phyloP scores from a whole-genome alignment of 2,329 filamentous ascomycete species.

The Aspergillus sclerotialis region DNA sequence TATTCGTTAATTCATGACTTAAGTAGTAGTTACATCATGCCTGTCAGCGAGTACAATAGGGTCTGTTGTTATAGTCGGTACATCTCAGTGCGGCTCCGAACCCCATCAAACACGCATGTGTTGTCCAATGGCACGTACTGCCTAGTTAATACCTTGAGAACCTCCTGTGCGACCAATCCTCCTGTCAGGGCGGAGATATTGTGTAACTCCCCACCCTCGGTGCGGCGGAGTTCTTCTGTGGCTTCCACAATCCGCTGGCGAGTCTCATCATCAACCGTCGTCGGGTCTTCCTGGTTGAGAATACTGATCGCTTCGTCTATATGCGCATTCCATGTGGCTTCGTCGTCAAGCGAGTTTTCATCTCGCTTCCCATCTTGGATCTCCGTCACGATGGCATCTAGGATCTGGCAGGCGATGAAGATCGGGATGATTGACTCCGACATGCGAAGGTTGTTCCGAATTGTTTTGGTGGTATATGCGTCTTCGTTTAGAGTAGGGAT shows the following conservation, averaged over 20 bases:
- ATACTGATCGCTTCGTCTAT: conserved; percentile 21
- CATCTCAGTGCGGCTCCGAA: conserved; percentile 49
- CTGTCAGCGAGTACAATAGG: no score
- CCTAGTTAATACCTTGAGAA: conserved; percentile 72
- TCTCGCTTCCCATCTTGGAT: conserved; percentile 40
- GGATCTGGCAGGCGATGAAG: conserved; percentile 57
- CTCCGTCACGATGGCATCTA: conserved; percentile 43
- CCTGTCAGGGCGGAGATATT: conserved; percentile 84
- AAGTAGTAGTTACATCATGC: no score
- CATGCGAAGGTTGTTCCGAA: conserved; percentile 34
- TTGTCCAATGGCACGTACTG: conserved; percentile 61
- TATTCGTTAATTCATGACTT: no score
- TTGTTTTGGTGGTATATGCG: conserved; percentile 36
- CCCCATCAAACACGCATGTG: conserved; percentile 57
- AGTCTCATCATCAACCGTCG: conserved; percentile 42
- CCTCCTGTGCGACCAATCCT: conserved; percentile 92
- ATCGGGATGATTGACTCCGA: conserved; percentile 58
- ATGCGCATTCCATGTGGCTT: conserved; percentile 24
- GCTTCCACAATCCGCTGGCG: conserved; percentile 48
- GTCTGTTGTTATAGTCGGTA: conserved; percentile 34
- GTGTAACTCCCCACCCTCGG: conserved; percentile 79
- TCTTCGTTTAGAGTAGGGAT: conserved; percentile 45
- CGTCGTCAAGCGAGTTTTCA: conserved; percentile 24
- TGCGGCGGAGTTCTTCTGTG: conserved; percentile 64
- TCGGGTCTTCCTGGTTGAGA: conserved; percentile 32